These are phyloP conservation scores for Quercus glauca DNA, from an alignment of 306 rosid genomes.

Conservation along the genomic window DNA sequence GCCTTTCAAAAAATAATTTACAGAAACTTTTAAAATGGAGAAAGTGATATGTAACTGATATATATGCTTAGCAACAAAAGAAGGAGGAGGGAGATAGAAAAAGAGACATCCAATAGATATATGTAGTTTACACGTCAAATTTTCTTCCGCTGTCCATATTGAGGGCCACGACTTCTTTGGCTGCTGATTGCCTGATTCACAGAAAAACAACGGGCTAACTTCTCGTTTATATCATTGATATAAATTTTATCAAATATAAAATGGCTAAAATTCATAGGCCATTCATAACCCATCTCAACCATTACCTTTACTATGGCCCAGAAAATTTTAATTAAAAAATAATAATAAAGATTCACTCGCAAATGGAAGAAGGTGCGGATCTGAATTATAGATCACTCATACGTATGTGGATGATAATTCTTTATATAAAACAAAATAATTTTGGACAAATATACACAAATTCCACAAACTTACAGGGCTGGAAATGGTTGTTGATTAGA, in stretches of 20 bases:
- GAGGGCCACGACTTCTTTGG: conserved; percentile 19
- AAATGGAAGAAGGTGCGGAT: conserved; percentile 1
- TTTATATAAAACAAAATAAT: background rate
- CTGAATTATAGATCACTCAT: background rate
- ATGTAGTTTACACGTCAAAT: background rate
- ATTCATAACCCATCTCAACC: conserved; percentile 29
- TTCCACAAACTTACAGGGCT: too few species aligned
- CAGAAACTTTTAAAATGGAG: background rate
- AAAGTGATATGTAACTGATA: background rate
- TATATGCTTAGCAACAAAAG: background rate
- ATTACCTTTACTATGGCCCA: conserved; percentile 1
- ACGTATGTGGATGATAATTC: background rate
- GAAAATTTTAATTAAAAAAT: background rate
- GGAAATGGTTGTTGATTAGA: too few species aligned
- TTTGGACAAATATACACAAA: too few species aligned
- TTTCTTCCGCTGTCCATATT: conserved; percentile 24
- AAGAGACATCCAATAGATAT: background rate
- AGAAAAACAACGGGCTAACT: background rate
- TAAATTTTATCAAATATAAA: background rate
- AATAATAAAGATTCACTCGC: conserved; percentile 10
- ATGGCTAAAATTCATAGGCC: conserved; percentile 10
- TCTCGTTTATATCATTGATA: background rate
- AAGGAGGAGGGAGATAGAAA: too few species aligned
- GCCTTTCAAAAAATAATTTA: background rate
- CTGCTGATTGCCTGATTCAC: background rate